phyloP scores from a whole-genome alignment of 306 rosid genomes.

The peach (Prunus persica) region Prunus_persica_NCBIv2 NC_034009.1:20867001-20867500 shows the following conservation, averaged over 20 bases:
- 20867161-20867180: too few species aligned
- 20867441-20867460: too few species aligned
- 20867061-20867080: neutral
- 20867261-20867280: neutral
- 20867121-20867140: neutral
- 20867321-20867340: too few species aligned
- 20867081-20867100: neutral
- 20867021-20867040: neutral
- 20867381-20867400: neutral
- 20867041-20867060: too few species aligned
- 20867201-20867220: neutral
- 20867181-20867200: neutral
- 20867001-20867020: too few species aligned
- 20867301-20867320: too few species aligned
- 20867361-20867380: too few species aligned
- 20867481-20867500: neutral
- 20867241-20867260: neutral
- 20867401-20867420: neutral
- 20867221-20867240: neutral
- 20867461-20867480: neutral
- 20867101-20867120: neutral
- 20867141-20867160: neutral
- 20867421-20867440: neutral
- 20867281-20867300: too few species aligned
- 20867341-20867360: too few species aligned